Evolutionary conservation across 2,329 filamentous ascomycete genomes (phyloP), one percentile per base, ranked within the genome.

Genomic region (Coniochaeta prunicola): DNA sequence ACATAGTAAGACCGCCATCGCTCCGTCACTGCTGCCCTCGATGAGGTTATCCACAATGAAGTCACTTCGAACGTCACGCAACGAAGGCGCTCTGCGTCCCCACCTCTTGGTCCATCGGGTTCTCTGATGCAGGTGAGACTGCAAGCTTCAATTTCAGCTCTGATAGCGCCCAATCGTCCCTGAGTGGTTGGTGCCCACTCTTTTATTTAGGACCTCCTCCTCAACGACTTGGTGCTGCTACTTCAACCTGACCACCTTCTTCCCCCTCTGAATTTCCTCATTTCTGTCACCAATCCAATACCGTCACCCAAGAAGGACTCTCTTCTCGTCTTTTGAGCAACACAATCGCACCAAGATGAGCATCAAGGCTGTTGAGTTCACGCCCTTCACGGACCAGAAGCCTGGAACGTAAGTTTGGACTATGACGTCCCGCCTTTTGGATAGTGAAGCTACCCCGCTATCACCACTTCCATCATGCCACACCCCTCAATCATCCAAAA

Each of bases 361-460:
- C 65, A 72, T 81, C 76, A 83, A 90, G 76, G 91, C 88, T 58
- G 90, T 97, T 70, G 84, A 89, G 67, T 86, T 96, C 75, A 86
- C 86, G 74, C 85, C 92, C 61, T 97, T 94, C 77, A 83, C 88
- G 64, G 94, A 97, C 83, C 94, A 99, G 84, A 99, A 99, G 84
- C 92, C 93, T 64, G 93, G 93, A 84, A 97, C 93, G 93, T 97
- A 86, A 77, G 93, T 92, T 28, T 28, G 10, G 15, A 28, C 45
- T 28, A 50, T 50, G 45, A 50, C 45, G 45, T 50, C 45, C 45
- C n/a, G 65, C 64, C 62, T 36, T 36, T 34, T 62, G 62, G 7
- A 28, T 26, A 28, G 62, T 64, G 62, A 59, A 66, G 65, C 68
- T 71, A 69, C 70, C 45, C 70, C 68, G 65, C 68, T 67, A 69